These are phyloP conservation scores for Coriaria nepalensis DNA, from an alignment of 306 rosid genomes.

Conservation along the genomic window DNA sequence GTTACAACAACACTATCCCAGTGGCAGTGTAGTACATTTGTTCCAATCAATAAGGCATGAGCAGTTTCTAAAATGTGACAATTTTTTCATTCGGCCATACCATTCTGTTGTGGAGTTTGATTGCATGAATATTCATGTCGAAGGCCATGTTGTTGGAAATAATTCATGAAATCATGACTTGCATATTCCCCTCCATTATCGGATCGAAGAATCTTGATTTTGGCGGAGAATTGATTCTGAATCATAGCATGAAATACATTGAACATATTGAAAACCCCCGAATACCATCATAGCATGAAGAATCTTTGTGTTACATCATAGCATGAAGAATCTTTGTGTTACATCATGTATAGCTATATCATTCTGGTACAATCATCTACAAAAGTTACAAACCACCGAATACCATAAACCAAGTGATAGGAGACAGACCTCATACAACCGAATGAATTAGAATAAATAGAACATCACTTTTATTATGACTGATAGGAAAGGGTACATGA, in stretches of 20 bases:
- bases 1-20: background rate
- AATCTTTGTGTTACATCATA: background rate
- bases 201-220: background rate
- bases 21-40: background rate
- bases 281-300: too few relatives aligned
- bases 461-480: background rate
- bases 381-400: background rate
- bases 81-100: background rate
- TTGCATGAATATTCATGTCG: constrained; percentile 10
- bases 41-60: background rate
- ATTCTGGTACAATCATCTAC: background rate
- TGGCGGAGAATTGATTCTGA: background rate
- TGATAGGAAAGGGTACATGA: background rate
- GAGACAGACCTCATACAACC: background rate
- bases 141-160: constrained; percentile 5
- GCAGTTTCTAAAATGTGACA: background rate
- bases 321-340: background rate
- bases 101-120: constrained; percentile 7
- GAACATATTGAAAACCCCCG: background rate
- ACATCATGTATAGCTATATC: background rate
- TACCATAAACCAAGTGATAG: background rate
- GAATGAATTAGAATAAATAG: too few relatives aligned
- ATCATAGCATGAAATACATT: constrained; percentile 2
- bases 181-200: constrained; percentile 15
- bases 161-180: background rate